Percentiles rank a stretch among this genome's conserved stretches.
These are phyloP conservation scores for Beauveria medogensis DNA, from an alignment of 2,329 filamentous ascomycete species.

Conservation along the genomic window DNA sequence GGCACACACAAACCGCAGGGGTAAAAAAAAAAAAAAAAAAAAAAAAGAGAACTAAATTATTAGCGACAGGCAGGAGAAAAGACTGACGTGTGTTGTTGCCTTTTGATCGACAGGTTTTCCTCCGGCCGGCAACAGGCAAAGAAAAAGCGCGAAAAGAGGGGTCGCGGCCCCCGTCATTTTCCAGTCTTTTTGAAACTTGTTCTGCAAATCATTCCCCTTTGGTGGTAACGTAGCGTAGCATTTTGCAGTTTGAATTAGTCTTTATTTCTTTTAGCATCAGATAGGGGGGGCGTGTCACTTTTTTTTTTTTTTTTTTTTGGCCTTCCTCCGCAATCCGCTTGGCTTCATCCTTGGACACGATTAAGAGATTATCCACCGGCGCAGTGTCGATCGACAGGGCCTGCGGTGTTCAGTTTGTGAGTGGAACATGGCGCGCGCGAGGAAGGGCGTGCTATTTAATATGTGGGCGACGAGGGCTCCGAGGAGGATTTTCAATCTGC, in stretches of 20 bases:
- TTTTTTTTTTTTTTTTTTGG: too few species aligned
- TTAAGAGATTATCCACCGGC: neutral
- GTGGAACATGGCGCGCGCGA: neutral
- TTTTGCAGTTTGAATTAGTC: neutral
- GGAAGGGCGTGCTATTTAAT: neutral
- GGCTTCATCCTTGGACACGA: neutral
- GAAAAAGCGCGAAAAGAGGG: neutral
- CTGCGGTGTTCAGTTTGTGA: neutral
- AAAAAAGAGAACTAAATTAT: too few species aligned
- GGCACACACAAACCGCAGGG: neutral
- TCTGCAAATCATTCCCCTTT: constrained; percentile 9
- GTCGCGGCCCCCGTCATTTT: neutral
- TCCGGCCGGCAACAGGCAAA: neutral
- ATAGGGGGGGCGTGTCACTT: neutral
- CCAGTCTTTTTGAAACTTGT: constrained; percentile 2
- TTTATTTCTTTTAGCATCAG: neutral
- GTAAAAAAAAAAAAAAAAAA: too few species aligned
- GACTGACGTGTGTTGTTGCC: neutral
- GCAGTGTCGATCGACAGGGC: constrained; percentile 8
- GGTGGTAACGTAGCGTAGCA: neutral
- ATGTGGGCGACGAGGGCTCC: too few species aligned
- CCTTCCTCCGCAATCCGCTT: neutral
- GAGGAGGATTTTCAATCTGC: neutral
- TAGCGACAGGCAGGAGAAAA: too few species aligned
- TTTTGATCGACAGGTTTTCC: neutral